Evolutionary conservation across 2,329 filamentous ascomycete species (phyloP).

Genomic region (Escovopsis sp.): DNA sequence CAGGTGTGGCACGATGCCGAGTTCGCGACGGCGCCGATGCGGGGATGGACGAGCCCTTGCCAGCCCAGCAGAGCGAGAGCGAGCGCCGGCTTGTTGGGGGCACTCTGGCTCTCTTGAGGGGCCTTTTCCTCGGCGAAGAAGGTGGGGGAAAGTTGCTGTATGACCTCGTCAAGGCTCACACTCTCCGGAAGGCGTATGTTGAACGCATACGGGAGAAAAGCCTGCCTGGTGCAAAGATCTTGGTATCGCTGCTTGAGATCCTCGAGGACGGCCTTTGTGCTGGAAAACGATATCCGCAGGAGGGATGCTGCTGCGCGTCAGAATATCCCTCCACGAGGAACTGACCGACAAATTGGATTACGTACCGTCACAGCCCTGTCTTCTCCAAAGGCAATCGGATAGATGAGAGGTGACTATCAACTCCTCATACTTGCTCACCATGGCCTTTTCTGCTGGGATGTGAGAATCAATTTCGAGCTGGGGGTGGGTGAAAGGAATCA

Average conservation of each 20-base stretch:
- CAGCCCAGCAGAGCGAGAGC: slow-evolving; percentile 60
- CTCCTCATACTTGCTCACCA: slow-evolving; percentile 63
- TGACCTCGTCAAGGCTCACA: slow-evolving; percentile 34
- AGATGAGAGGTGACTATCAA: slow-evolving; percentile 63
- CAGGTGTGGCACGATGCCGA: slow-evolving; percentile 74
- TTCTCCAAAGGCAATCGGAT: slow-evolving; percentile 74
- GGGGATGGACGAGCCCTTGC: slow-evolving; percentile 46
- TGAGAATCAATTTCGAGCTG: slow-evolving; percentile 4
- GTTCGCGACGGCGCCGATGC: slow-evolving; percentile 49
- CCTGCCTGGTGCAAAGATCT: slow-evolving; percentile 38
- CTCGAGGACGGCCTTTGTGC: slow-evolving; percentile 42
- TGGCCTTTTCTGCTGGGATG: slow-evolving; percentile 34
- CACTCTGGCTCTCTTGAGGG: slow-evolving; percentile 8
- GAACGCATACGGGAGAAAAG: slow-evolving; percentile 46
- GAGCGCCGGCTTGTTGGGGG: slow-evolving; percentile 47
- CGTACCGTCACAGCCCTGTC: slow-evolving; percentile 71
- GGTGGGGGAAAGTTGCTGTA: slow-evolving; percentile 34
- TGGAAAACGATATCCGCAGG: slow-evolving; percentile 47
- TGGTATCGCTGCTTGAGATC: slow-evolving; percentile 50
- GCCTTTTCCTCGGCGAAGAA: slow-evolving; percentile 34
- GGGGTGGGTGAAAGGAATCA: too few species aligned
- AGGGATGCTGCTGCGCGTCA: slow-evolving; percentile 32
- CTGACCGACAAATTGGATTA: not conserved
- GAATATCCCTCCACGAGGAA: slow-evolving; percentile 6
- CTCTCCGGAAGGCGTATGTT: slow-evolving; percentile 42